A percentile compares a stretch with the other conserved stretches of the same genome.
Evolutionary conservation across 2,329 filamentous ascomycete genomes (phyloP).

Genomic region (Xylaria sp.): DNA sequence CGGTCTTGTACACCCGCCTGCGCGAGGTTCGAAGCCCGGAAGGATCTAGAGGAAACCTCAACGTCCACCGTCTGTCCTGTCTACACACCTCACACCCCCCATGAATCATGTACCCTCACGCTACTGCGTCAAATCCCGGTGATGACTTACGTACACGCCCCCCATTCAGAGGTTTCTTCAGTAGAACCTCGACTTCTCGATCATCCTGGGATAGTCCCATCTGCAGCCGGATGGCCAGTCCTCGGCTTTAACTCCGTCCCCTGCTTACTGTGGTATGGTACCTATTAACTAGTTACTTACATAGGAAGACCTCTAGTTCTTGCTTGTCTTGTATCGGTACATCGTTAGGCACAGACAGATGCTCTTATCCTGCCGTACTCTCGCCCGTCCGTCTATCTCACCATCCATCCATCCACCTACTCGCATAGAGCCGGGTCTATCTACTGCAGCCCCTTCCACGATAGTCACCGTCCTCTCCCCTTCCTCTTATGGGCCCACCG

Average conservation of each 20-base stretch:
- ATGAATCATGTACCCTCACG: constrained; percentile 11
- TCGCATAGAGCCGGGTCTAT: constrained; percentile 18
- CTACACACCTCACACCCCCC: constrained; percentile 6
- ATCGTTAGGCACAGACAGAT: not conserved
- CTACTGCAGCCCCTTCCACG: constrained; percentile 14
- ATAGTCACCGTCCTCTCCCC: constrained; percentile 3
- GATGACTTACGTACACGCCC: constrained; percentile 15
- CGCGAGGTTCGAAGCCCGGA: constrained; percentile 12
- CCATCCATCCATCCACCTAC: not conserved
- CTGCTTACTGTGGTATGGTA: not conserved
- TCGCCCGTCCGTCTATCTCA: not conserved
- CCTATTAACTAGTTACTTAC: not conserved
- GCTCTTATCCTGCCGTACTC: not conserved
- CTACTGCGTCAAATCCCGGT: constrained; percentile 24
- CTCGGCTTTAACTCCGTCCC: not conserved
- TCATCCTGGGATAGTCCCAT: constrained; percentile 1
- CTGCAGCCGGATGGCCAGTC: not conserved
- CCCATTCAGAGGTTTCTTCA: constrained; percentile 10
- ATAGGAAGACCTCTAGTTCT: not conserved
- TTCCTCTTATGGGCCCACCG: not conserved
- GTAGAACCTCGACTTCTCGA: constrained; percentile 11
- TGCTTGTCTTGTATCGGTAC: not conserved
- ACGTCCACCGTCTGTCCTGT: constrained; percentile 13
- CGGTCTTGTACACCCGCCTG: constrained; percentile 19
- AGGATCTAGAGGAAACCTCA: constrained; percentile 4